Base-by-base conservation (phyloP, 805 yeast species). In the Starmerella vitae region DNA sequence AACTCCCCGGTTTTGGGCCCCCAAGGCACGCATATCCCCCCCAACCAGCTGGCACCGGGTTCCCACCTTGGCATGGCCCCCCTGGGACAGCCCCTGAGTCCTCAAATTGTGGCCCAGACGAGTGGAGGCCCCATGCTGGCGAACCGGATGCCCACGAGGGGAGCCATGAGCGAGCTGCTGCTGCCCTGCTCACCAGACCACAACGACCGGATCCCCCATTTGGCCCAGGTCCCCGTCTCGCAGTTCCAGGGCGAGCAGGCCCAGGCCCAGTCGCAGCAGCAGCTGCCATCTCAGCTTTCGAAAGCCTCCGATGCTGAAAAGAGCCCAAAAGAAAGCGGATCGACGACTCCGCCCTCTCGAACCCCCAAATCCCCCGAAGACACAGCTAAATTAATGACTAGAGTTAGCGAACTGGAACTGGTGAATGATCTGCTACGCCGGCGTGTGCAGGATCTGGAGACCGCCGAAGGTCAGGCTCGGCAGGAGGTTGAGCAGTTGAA, bases 361-460 rank as follows among this genome's bases (percentile, higher is more conserved):
- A 27, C 14, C 5, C 12, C 25, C 8, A 4, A 5, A 4, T 13
- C 24, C 4, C 20, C 6, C 13, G 34, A 31, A 13, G 15, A 31
- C 27, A 51, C 60, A 17, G 62, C 63, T 25, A 63, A 59, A 38
- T 61, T 86, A 46, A 72, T 74, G 47, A 82, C 94, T 0, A 67
- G 93, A 42, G 82, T 86, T 18, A 73, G 80, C 10, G 97, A 88
- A 57, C 68, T 88, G 45, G 97, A 88, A 57, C 66, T 86, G 31
- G 94, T 88, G 30, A 86, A 85, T 52, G 96, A 86, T 55, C 63
- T 88, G 42, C 82, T 84, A 63, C 72, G 82, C 50, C 72, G 88
- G 5, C 72, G 93, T 49, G 82, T 88, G 32, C 65, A 71, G 57
- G 94, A 88, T 55, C 65, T 88, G 47, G 95, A 88, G 60, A 50